phyloP scores from a whole-genome alignment of 2,329 filamentous ascomycete genomes.

The Pestalotiopsis sp. region DNA sequence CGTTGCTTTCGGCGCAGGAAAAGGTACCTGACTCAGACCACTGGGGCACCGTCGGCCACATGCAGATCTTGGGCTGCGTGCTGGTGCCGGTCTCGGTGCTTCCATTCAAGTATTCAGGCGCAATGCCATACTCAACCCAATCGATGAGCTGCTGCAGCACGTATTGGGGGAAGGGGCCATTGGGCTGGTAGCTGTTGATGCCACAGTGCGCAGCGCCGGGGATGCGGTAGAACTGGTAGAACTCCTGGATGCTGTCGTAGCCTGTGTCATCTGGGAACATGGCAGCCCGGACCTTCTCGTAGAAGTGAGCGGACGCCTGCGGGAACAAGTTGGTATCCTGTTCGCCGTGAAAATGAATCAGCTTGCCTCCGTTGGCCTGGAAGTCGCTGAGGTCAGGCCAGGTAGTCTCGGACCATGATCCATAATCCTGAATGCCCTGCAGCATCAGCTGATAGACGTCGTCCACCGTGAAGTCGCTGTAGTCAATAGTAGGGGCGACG shows the following conservation, averaged over 20 bases:
- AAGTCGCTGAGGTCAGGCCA: conserved; percentile 52
- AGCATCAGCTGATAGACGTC: conserved; percentile 17
- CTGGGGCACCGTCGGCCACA: too few species aligned
- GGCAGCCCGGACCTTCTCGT: conserved; percentile 49
- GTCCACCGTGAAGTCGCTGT: conserved; percentile 54
- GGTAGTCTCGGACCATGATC: conserved; percentile 54
- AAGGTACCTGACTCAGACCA: too few species aligned
- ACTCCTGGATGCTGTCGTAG: conserved; percentile 42
- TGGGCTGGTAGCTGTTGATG: conserved; percentile 42
- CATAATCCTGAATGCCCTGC: conserved; percentile 26
- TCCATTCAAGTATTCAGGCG: conserved; percentile 35
- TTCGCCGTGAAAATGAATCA: conserved; percentile 60
- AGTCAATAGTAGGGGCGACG: conserved; percentile 35
- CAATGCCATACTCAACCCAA: conserved; percentile 59
- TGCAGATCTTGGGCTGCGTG: too few species aligned
- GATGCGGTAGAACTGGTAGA: conserved; percentile 55
- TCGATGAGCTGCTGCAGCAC: conserved; percentile 71
- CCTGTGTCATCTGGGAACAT: conserved; percentile 45
- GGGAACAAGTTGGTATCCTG: conserved; percentile 52
- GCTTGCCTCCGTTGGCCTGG: conserved; percentile 50
- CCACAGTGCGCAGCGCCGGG: conserved; percentile 55
- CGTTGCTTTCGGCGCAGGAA: too few species aligned
- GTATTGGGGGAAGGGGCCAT: conserved; percentile 48
- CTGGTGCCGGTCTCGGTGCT: too few species aligned
- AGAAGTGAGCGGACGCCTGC: conserved; percentile 55